phyloP scores from a whole-genome alignment of 495 filamentous ascomycete genomes.

The Cercophora samala region DNA sequence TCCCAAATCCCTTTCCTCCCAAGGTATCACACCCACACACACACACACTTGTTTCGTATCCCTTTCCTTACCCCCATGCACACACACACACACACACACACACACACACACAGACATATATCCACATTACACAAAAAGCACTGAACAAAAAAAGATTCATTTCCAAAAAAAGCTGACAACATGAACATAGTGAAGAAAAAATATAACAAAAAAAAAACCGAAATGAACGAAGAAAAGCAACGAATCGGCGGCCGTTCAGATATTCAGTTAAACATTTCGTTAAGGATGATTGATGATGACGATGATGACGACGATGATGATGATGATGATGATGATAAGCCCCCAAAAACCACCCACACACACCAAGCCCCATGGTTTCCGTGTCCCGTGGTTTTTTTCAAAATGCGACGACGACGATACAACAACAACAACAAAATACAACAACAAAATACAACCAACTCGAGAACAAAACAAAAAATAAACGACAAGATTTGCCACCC shows the following conservation, averaged over 20 bases:
- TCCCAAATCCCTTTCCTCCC: background rate
- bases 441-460: too few relatives aligned
- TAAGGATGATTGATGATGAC: background rate
- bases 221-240: constrained; percentile 7
- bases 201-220: background rate
- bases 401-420: too few relatives aligned
- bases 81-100: background rate
- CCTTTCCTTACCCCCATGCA: background rate
- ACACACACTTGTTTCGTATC: background rate
- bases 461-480: too few relatives aligned
- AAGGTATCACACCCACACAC: background rate
- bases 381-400: too few relatives aligned
- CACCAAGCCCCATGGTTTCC: too few relatives aligned
- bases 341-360: too few relatives aligned
- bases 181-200: background rate
- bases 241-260: constrained; percentile 20
- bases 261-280: constrained; percentile 16
- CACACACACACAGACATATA: background rate
- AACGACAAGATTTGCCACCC: background rate
- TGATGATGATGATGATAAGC: too few relatives aligned
- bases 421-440: too few relatives aligned
- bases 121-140: too few relatives aligned
- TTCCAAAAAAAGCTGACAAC: background rate
- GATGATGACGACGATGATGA: too few relatives aligned
- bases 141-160: background rate